Conservation (phyloP, 108 stramenopile species). For the Skeletonema potamos region DNA sequence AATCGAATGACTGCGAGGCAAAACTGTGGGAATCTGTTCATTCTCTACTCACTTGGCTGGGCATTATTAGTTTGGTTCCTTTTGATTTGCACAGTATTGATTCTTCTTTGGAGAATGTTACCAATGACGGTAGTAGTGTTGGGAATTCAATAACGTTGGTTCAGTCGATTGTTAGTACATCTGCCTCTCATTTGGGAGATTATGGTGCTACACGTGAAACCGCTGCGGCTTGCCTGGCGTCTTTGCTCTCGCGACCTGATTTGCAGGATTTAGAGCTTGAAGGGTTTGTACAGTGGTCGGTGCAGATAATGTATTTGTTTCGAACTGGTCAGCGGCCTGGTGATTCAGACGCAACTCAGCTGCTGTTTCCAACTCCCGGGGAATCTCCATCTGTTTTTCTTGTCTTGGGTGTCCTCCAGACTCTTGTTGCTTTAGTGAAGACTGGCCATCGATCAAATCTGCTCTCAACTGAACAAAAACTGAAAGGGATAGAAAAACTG, state of each 20-base stretch:
- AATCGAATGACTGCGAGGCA: constrained; percentile 30
- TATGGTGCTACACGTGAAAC: constrained; percentile 91
- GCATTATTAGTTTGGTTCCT: constrained; percentile 92
- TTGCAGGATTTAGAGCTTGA: constrained; percentile 73
- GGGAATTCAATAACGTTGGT: constrained; percentile 42
- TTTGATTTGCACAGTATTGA: constrained; percentile 90
- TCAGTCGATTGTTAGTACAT: constrained; percentile 53
- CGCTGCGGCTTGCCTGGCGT: constrained; percentile 88
- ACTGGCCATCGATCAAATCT: constrained; percentile 53
- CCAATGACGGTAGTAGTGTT: neutral
- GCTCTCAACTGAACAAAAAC: constrained; percentile 34
- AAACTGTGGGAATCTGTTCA: constrained; percentile 92
- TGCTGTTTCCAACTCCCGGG: constrained; percentile 26
- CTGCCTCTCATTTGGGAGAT: constrained; percentile 66
- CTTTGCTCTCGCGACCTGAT: constrained; percentile 92
- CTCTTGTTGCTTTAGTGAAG: constrained; percentile 76
- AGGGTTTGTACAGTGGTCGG: constrained; percentile 75
- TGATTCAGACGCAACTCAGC: constrained; percentile 1
- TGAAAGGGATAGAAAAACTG: constrained; percentile 40
- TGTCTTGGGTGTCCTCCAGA: constrained; percentile 83
- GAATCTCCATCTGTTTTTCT: constrained; percentile 48
- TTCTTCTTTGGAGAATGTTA: constrained; percentile 39
- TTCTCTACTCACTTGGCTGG: constrained; percentile 95
- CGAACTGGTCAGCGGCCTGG: constrained; percentile 4
- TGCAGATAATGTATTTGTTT: constrained; percentile 37